Evolutionary conservation across 2,329 filamentous ascomycete species (phyloP).

Genomic region (Penicillium sclerotiorum): DNA sequence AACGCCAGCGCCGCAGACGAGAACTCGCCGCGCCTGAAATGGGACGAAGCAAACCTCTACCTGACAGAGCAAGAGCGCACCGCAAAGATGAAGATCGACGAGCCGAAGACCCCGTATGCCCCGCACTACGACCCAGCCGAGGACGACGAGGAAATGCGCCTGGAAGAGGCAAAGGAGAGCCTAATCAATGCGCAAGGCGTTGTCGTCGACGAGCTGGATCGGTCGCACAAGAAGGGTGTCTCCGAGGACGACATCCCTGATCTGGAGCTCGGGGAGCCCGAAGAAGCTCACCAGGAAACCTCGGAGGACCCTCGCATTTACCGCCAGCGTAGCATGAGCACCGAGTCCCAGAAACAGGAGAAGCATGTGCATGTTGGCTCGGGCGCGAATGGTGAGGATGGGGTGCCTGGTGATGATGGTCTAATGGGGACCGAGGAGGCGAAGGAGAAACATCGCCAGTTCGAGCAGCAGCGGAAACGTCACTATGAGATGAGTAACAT

Average conservation of each 20-base stretch:
- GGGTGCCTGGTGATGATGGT: conserved; percentile 44
- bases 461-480: conserved; percentile 89
- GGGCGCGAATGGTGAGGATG: conserved; percentile 33
- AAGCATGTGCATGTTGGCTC: conserved; percentile 81
- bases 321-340: conserved; percentile 45
- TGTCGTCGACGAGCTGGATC: conserved; percentile 68
- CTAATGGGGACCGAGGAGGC: conserved; percentile 70
- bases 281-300: conserved; percentile 62
- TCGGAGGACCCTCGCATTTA: conserved; percentile 49
- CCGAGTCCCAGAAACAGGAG: conserved; percentile 51
- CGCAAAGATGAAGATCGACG: conserved; percentile 97
- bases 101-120: conserved; percentile 96
- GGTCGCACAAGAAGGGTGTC: conserved; percentile 43
- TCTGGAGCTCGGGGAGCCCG: conserved; percentile 88
- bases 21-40: conserved; percentile 79
- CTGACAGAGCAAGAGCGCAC: conserved; percentile 94
- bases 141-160: conserved; percentile 70
- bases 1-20: conserved; percentile 58
- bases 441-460: conserved; percentile 85
- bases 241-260: conserved; percentile 83
- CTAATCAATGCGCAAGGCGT: conserved; percentile 70
- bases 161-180: conserved; percentile 34
- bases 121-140: conserved; percentile 87
- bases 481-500: conserved; percentile 99
- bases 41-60: conserved; percentile 98